phyloP scores from a whole-genome alignment of 768 basidiomycete species.

The Boletus pseudo-olivaceus region DNA sequence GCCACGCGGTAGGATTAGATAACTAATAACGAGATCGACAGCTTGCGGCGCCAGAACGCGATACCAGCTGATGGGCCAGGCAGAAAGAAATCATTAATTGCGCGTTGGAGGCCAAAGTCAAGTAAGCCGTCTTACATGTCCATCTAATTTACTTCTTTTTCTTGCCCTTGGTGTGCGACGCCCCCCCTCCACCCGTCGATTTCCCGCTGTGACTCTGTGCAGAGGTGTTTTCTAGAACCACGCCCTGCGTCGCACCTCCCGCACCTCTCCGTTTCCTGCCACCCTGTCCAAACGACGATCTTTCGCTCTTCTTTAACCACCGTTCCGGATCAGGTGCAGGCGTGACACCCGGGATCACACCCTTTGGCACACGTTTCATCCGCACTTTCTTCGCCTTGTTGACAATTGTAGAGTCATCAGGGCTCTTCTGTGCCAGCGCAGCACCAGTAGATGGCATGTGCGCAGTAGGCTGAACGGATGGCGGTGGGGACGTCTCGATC shows the following conservation, averaged over 20 bases:
- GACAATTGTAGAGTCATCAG: conserved; percentile 35
- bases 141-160: conserved; percentile 57
- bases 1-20: conserved; percentile 31
- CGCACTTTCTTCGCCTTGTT: conserved; percentile 50
- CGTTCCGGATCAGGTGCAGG: conserved; percentile 83
- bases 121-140: conserved; percentile 18
- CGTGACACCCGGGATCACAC: conserved; percentile 75
- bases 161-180: conserved; percentile 51
- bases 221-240: conserved; percentile 27
- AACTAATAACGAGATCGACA: conserved; percentile 9
- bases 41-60: conserved; percentile 18
- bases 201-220: conserved; percentile 32
- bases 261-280: conserved; percentile 52
- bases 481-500: conserved; percentile 63
- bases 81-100: conserved; percentile 23
- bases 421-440: conserved; percentile 22
- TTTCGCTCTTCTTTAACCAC: conserved; percentile 85
- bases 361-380: conserved; percentile 65
- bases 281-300: conserved; percentile 51
- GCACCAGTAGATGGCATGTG: conserved; percentile 26
- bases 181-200: conserved; percentile 35
- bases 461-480: conserved; percentile 38
- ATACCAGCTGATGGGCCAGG: conserved; percentile 19
- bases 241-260: conserved; percentile 71
- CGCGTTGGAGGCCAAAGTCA: conserved; percentile 14